Base-by-base conservation (phyloP, 768 basidiomycete genomes). In the Xerocomus brunneocitrinus region DNA sequence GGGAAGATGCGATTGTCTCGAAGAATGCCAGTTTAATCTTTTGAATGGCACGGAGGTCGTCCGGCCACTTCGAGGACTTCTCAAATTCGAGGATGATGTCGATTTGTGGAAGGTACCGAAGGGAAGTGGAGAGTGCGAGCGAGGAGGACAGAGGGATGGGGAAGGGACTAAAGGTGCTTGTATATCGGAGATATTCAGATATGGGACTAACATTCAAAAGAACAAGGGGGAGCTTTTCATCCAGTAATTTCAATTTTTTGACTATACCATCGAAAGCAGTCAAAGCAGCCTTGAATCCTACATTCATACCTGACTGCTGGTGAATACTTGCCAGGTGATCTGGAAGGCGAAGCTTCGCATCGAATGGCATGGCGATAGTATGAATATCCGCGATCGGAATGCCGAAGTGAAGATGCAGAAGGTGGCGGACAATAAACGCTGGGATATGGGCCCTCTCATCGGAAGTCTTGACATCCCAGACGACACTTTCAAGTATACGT, bases 1-100 rank as follows among this genome's bases (percentile, higher is more conserved):
- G 74, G 1, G 77, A 75, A 19, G 76, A 73, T 1, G 87, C 91
- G 7, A 98, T 76, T 38, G 83, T 81, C 64, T 93, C 90, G 56
- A 98, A 82, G 66, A 98, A 88, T 0, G 95, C 95, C 1, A 95
- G 74, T 68, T 98, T 98, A 69, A 93, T 86, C 57, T 91, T 91
- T 67, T 97, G 95, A 44, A 98, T 89, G 0, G 94, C 93, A 16
- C 76, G 78, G 4, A 98, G 78, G 58, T 98, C 93, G 63, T 98
- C 95, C 0, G 97, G 95, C 97, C 97, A 99, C 56, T 82, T 81
- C 0, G 87, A 84, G 0, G 93, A 95, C 56, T 87, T 89, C 66
- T 98, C 95, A 62, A 98, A 97, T 67, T 95, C 89, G 31, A 98
- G 70, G 24, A 93, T 67, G 45, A 93, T 73, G 13, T 88, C 81